Base-by-base conservation (phyloP, 1,284 basidiomycete genomes). In the Stygiomarasmius scandens region DNA sequence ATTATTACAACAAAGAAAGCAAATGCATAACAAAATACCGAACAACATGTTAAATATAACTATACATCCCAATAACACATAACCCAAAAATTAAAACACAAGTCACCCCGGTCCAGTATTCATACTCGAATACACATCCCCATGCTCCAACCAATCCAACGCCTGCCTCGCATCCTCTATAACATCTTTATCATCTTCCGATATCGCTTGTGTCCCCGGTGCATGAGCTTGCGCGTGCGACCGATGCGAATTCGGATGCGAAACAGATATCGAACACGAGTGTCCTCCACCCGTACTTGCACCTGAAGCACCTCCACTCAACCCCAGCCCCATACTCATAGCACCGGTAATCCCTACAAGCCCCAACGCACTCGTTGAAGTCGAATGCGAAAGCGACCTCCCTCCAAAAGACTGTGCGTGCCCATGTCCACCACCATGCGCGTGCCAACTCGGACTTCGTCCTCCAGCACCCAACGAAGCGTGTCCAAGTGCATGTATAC, bases 101-200 rank as follows among this genome's bases (percentile, higher is more conserved):
- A n/a, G n/a, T n/a, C n/a, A n/a, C n/a, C n/a, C n/a, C n/a, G n/a
- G n/a, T n/a, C n/a, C n/a, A n/a, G n/a, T n/a, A n/a, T n/a, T n/a
- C n/a, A n/a, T n/a, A n/a, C n/a, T n/a, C n/a, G n/a, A n/a, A 63
- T 71, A 73, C 23, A 58, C 63, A 60, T 75, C 74, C 49, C 74
- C 74, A 63, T 74, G 71, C 60, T 78, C 76, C 46, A 78, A 56
- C 74, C 74, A 76, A 66, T 81, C 77, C 67, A 89, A 67, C 55
- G 86, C 85, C 43, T 73, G 67, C 60, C 77, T 74, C 55, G 84
- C 86, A 58, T 76, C 72, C 34, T 76, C 78, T 57, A 81, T 76
- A n/a, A 87, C 80, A 57, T 85, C 82, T 64, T 71, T 72, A 64
- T 86, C 86, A 43, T 83, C 79, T 62, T 77, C 29, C 53, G 50